A percentile compares a stretch with the other conserved stretches of the same genome.
phyloP scores from a whole-genome alignment of 2,329 filamentous ascomycete species.

The Ophiostoma triangulosporum region DNA sequence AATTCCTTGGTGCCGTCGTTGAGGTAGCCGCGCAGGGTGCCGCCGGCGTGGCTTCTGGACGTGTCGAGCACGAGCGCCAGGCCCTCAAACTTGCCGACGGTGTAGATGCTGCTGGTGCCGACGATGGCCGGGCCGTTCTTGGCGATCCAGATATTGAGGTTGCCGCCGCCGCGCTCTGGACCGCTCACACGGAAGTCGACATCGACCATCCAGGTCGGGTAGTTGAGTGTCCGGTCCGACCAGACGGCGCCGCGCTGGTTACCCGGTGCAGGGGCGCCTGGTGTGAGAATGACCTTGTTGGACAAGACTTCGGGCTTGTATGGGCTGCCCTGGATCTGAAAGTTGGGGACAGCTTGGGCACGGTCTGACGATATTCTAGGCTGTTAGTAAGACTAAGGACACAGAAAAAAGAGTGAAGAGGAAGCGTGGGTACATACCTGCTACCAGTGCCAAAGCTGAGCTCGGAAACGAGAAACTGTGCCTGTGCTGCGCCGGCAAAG shows the following conservation, averaged over 20 bases:
- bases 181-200: constrained; percentile 81
- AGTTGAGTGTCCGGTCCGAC: constrained; percentile 49
- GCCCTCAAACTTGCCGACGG: constrained; percentile 75
- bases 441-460: constrained; percentile 58
- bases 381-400: not conserved
- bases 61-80: constrained; percentile 76
- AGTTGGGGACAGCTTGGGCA: constrained; percentile 36
- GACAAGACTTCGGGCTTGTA: constrained; percentile 54
- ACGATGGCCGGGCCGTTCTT: constrained; percentile 52
- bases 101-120: constrained; percentile 69
- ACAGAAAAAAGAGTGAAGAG: too few species aligned
- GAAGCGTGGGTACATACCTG: not conserved
- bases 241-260: constrained; percentile 75
- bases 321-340: constrained; percentile 40
- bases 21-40: constrained; percentile 79
- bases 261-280: constrained; percentile 68
- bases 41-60: constrained; percentile 54
- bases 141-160: constrained; percentile 86
- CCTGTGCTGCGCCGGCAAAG: constrained; percentile 31
- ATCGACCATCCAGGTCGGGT: constrained; percentile 66
- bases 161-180: constrained; percentile 72
- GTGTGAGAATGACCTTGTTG: constrained; percentile 85
- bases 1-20: constrained; percentile 82
- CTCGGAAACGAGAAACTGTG: constrained; percentile 55
- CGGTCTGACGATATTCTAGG: constrained; percentile 52